Evolutionary conservation across 2,329 filamentous ascomycete genomes (phyloP), one percentile per base, ranked within the genome.

Genomic region (Blastomyces silverae): DNA sequence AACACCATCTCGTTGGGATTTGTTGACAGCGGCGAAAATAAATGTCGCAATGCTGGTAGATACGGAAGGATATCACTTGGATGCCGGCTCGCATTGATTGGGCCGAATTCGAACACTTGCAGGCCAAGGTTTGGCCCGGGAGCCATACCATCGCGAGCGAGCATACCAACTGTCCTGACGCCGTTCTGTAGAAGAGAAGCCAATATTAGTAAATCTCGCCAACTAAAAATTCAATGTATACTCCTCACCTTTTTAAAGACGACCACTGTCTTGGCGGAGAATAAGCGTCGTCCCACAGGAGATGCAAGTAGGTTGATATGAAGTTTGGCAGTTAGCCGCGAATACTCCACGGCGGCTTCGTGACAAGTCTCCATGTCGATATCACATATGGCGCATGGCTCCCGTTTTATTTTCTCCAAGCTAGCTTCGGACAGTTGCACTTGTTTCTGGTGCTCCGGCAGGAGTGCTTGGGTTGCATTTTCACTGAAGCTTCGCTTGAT

Each of bases 401-500:
- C 91, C 15, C 93, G 84, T 77, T 93, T 95, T 73, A 97, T 86
- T 78, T 93, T 96, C 63, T 87, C 91, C 64, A 99, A 79, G 78
- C 95, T 93, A 3, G 91, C 92, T 75, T 99, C 92, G 0, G 92
- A 95, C 2, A 96, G 71, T 74, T 93, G 92, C 67, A 99, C 91
- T 65, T 92, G 89, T 77, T 96, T 96, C 77, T 99, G 92, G 71
- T 97, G 93, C 76, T 97, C 92, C 0, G 94, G 94, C 0, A 97
- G 81, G 15, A 97, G 79, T 67, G 95, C 92, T 74, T 99, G 94
- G 0, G 93, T 97, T 31, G 93, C 93, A 77, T 99, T 94, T 76
- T 99, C 94, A 62, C 93, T 97, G 81, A 99, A 99, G 76, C 92
- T 97, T 69, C 94, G 89, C 83, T 99, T 99, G 81, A 99, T 99